Percentiles rank a stretch among this genome's conserved stretches.
Evolutionary conservation across 495 filamentous ascomycete genomes (phyloP).

Genomic region (Penicillium paradoxum): DNA sequence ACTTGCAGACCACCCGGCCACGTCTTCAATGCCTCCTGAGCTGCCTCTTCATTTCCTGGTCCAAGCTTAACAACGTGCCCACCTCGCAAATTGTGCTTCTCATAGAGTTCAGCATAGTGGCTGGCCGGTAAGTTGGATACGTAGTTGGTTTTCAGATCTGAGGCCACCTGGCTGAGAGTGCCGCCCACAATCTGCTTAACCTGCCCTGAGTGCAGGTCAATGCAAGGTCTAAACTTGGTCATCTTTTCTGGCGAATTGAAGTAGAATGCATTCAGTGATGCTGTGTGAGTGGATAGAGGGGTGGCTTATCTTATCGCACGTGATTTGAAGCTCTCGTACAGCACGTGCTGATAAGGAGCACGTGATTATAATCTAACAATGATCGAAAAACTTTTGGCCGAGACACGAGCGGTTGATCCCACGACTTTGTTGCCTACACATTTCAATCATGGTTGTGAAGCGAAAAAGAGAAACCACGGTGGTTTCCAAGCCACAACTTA

Average conservation of each 20-base stretch:
- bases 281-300: constrained; percentile 23
- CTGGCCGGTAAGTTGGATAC: constrained; percentile 75
- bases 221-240: constrained; percentile 94
- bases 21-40: constrained; percentile 62
- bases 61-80: constrained; percentile 97
- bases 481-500: constrained; percentile 23
- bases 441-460: constrained; percentile 31
- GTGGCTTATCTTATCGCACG: constrained; percentile 42
- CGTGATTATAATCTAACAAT: neutral
- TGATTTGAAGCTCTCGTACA: constrained; percentile 17
- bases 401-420: neutral
- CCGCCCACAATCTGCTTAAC: constrained; percentile 99
- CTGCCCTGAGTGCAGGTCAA: constrained; percentile 90
- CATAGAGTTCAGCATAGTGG: constrained; percentile 77
- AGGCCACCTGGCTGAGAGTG: constrained; percentile 63
- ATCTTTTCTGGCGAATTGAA: constrained; percentile 45
- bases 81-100: constrained; percentile 62
- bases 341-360: neutral
- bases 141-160: constrained; percentile 81
- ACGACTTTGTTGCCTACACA: neutral
- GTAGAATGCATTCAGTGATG: constrained; percentile 3
- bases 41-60: constrained; percentile 75
- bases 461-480: constrained; percentile 37
- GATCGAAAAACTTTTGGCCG: constrained; percentile 13
- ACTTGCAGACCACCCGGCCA: constrained; percentile 82